A percentile compares a stretch with the other conserved stretches of the same genome.
phyloP scores from a whole-genome alignment of 179 eudicot genomes.

The Nepenthes alata region DNA sequence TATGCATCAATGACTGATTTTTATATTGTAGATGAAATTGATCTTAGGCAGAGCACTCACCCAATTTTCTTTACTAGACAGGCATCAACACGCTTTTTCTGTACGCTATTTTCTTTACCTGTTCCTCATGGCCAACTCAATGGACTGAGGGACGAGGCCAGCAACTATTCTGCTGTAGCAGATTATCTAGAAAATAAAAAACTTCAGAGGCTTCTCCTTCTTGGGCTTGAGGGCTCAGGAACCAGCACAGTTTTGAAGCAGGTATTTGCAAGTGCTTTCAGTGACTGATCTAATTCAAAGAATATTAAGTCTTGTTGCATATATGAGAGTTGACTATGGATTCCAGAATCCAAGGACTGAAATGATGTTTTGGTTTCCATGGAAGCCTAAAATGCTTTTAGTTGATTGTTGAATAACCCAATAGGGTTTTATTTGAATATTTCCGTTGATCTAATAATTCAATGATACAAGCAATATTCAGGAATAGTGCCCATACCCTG shows the following conservation, averaged over 20 bases:
- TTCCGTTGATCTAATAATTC: too few relatives aligned
- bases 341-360: too few relatives aligned
- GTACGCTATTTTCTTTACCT: constrained; percentile 77
- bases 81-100: constrained; percentile 77
- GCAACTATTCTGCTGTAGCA: constrained; percentile 53
- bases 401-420: too few relatives aligned
- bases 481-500: too few relatives aligned
- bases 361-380: too few relatives aligned
- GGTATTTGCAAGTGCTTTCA: constrained; percentile 22
- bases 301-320: background rate
- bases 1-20: constrained; percentile 15
- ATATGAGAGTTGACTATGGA: background rate
- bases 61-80: constrained; percentile 19
- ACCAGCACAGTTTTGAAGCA: constrained; percentile 98
- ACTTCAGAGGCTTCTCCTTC: constrained; percentile 67
- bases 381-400: too few relatives aligned
- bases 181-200: constrained; percentile 61
- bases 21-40: background rate
- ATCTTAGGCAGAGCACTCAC: background rate
- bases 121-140: constrained; percentile 63
- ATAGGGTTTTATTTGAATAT: too few relatives aligned
- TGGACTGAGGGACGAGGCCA: constrained; percentile 52
- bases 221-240: constrained; percentile 79
- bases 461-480: too few relatives aligned
- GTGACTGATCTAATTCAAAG: constrained; percentile 1